Evolutionary conservation across 306 rosid genomes (phyloP).

Genomic region (Benincasa hispida): DNA sequence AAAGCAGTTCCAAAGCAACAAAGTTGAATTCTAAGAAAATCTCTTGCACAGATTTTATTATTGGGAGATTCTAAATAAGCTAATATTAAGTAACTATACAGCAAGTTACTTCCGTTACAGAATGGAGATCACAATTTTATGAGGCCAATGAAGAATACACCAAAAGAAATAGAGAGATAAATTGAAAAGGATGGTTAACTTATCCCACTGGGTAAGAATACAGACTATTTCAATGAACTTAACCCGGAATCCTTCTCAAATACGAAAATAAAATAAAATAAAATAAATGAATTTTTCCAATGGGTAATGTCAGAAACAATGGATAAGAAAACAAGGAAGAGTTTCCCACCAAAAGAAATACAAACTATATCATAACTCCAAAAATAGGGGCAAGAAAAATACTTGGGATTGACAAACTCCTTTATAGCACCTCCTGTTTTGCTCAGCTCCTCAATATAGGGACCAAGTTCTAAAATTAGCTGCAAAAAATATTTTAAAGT

Average conservation of each 20-base stretch:
- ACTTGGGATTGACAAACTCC: constrained; percentile 98
- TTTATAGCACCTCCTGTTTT: constrained; percentile 74
- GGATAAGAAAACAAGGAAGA: background rate
- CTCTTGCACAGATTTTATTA: background rate
- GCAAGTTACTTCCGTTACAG: background rate
- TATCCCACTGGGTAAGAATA: background rate
- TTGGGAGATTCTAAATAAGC: background rate
- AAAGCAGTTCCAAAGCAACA: background rate
- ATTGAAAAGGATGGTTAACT: background rate
- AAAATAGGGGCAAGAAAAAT: constrained; percentile 20
- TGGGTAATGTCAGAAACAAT: background rate
- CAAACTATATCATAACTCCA: background rate
- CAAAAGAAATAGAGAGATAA: background rate
- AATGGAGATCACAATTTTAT: background rate
- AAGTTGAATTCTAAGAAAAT: background rate
- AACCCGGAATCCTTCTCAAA: background rate
- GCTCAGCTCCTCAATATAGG: constrained; percentile 82
- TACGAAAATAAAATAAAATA: too few species aligned
- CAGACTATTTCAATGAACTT: background rate
- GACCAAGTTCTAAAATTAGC: constrained; percentile 87
- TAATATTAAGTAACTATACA: background rate
- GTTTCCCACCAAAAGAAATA: background rate
- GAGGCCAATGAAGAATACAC: background rate
- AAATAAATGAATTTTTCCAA: too few species aligned
- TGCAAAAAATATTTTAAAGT: constrained; percentile 16